Conservation (phyloP, 73 alveolate species). For the Paramecium sexaurelia region DNA sequence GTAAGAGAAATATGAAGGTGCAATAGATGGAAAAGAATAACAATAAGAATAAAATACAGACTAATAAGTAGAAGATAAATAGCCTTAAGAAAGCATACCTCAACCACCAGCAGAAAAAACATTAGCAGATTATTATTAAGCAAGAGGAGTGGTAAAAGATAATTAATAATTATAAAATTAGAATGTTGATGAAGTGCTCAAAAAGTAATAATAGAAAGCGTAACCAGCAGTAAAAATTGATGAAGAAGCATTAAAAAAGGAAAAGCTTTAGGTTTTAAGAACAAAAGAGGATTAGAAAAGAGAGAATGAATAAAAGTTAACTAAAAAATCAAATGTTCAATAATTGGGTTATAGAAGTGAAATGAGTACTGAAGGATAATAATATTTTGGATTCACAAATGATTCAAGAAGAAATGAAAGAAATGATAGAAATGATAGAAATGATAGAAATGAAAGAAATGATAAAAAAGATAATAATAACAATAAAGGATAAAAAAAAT, state of each 20-base stretch:
- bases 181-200: neutral
- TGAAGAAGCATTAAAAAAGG: conserved; percentile 12
- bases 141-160: conserved; percentile 18
- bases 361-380: neutral
- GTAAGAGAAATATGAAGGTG: conserved; percentile 4
- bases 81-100: neutral
- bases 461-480: neutral
- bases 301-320: neutral
- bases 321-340: neutral
- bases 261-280: neutral
- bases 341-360: conserved; percentile 7
- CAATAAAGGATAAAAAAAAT: neutral
- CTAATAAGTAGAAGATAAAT: neutral
- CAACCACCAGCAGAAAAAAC: neutral
- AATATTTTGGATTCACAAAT: neutral
- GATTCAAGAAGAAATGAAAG: neutral
- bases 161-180: neutral
- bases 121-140: neutral
- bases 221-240: neutral
- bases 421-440: neutral
- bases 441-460: neutral
- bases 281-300: conserved; percentile 45
- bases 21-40: neutral
- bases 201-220: neutral
- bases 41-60: neutral